Percentiles rank a stretch among this genome's conserved stretches.
phyloP scores from a whole-genome alignment of 805 yeast species.

The Groenewaldozyma salmanticensis region DNA sequence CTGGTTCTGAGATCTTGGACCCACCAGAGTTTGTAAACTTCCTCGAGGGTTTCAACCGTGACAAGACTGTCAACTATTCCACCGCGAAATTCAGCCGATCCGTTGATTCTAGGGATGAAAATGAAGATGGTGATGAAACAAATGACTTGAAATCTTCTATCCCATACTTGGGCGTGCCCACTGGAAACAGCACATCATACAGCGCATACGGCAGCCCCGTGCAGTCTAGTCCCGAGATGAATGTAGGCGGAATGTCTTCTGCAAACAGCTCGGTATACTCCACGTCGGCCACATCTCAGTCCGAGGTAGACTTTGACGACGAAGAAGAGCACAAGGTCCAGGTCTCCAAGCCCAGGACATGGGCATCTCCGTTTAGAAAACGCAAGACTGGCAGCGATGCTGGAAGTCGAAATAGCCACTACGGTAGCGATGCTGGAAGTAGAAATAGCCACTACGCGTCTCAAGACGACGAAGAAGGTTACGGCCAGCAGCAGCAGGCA shows the following conservation, averaged over 20 bases:
- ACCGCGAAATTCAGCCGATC: slow-evolving; percentile 27
- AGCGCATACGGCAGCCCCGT: slow-evolving; percentile 13
- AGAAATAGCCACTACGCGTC: slow-evolving; percentile 6
- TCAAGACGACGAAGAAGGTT: slow-evolving; percentile 2
- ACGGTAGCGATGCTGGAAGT: slow-evolving; percentile 8
- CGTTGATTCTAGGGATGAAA: slow-evolving; percentile 1
- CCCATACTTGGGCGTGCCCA: not conserved
- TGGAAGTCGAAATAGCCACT: slow-evolving; percentile 23
- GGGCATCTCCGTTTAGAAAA: slow-evolving; percentile 37
- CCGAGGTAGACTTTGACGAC: too few species aligned
- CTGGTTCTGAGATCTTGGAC: slow-evolving; percentile 52
- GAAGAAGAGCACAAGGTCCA: slow-evolving; percentile 4
- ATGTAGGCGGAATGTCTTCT: slow-evolving; percentile 13
- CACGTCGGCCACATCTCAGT: slow-evolving; percentile 15
- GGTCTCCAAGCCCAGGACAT: slow-evolving; percentile 23
- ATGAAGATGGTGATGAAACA: slow-evolving; percentile 2
- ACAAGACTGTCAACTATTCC: slow-evolving; percentile 21
- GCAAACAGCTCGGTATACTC: slow-evolving; percentile 21
- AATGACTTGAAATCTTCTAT: too few species aligned
- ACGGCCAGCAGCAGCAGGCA: slow-evolving; percentile 2
- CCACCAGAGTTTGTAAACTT: slow-evolving; percentile 60
- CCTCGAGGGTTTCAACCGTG: slow-evolving; percentile 33
- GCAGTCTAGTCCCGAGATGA: slow-evolving; percentile 12
- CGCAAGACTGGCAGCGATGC: slow-evolving; percentile 26
- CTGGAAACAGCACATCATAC: not conserved